A percentile compares a stretch with the other conserved stretches of the same genome.
These are phyloP conservation scores for Xylaria scruposa DNA, from an alignment of 495 filamentous ascomycete genomes.

Conservation along the genomic window DNA sequence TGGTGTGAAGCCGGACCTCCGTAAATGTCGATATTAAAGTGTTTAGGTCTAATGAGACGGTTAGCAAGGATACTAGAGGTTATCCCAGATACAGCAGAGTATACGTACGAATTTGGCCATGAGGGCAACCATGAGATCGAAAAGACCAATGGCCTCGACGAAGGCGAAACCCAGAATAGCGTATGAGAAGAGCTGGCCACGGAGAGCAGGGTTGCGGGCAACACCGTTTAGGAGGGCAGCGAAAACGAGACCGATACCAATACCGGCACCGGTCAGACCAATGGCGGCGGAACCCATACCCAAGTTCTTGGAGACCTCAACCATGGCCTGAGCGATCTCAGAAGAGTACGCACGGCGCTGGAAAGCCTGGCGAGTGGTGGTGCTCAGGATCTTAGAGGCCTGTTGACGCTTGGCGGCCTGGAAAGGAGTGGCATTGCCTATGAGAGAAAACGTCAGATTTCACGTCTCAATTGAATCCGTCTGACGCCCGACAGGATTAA, in stretches of 20 bases:
- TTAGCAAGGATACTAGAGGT: slow-evolving; percentile 2
- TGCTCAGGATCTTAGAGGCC: slow-evolving; percentile 66
- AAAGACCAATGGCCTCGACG: slow-evolving; percentile 92
- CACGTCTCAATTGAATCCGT: slow-evolving; percentile 20
- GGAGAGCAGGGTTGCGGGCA: slow-evolving; percentile 88
- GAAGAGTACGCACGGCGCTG: slow-evolving; percentile 77
- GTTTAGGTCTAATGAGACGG: slow-evolving; percentile 38
- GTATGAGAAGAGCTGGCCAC: slow-evolving; percentile 90
- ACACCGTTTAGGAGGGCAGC: slow-evolving; percentile 81
- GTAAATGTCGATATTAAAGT: slow-evolving; percentile 39
- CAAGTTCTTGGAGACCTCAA: slow-evolving; percentile 85
- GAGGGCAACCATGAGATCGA: slow-evolving; percentile 92
- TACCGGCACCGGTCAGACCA: slow-evolving; percentile 89
- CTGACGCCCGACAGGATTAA: slow-evolving; percentile 14
- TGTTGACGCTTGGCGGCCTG: slow-evolving; percentile 74
- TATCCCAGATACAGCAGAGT: slow-evolving; percentile 22
- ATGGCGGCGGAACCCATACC: slow-evolving; percentile 87
- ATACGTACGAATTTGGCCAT: slow-evolving; percentile 76
- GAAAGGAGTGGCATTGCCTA: slow-evolving; percentile 58
- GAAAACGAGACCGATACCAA: slow-evolving; percentile 93
- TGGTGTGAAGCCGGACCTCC: slow-evolving; percentile 38
- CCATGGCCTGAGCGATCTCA: slow-evolving; percentile 83
- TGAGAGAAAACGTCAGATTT: slow-evolving; percentile 38
- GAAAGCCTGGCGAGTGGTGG: slow-evolving; percentile 70
- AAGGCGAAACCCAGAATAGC: slow-evolving; percentile 94